These are phyloP conservation scores for Starmerella ratchasimensis DNA, from an alignment of 805 yeast genomes.

Conservation along the genomic window DNA sequence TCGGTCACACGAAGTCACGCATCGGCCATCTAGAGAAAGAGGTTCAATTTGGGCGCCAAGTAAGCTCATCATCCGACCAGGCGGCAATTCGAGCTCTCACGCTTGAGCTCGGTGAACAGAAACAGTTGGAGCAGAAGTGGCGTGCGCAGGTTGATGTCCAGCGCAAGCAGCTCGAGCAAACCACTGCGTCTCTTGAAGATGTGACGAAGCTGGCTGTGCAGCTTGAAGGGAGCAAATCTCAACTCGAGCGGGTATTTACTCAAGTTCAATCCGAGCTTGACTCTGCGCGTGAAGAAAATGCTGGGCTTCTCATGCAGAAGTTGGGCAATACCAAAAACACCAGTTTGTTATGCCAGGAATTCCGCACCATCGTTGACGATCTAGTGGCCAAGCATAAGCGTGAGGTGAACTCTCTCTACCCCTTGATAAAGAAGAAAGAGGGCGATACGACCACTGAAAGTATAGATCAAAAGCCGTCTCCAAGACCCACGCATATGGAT, in stretches of 20 bases:
- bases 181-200: constrained; percentile 26
- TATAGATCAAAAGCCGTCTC: too few relatives aligned
- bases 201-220: constrained; percentile 28
- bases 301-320: constrained; percentile 12
- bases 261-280: constrained; percentile 22
- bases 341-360: constrained; percentile 26
- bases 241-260: constrained; percentile 11
- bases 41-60: neutral
- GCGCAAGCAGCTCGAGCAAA: constrained; percentile 24
- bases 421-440: too few relatives aligned
- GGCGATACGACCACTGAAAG: too few relatives aligned
- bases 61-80: neutral
- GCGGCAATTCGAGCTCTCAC: constrained; percentile 5
- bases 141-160: constrained; percentile 23
- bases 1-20: constrained; percentile 15
- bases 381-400: constrained; percentile 21
- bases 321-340: constrained; percentile 17
- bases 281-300: constrained; percentile 19
- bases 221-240: constrained; percentile 24
- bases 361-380: constrained; percentile 24
- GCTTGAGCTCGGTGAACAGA: constrained; percentile 14
- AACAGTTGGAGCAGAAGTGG: constrained; percentile 19
- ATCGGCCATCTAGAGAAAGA: constrained; percentile 9
- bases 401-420: constrained; percentile 19
- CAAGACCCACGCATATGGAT: too few relatives aligned